Percentiles rank a stretch among this genome's conserved stretches.
phyloP scores from a whole-genome alignment of 2,329 filamentous ascomycete species.

The Phyllosticta capitalensis region DNA sequence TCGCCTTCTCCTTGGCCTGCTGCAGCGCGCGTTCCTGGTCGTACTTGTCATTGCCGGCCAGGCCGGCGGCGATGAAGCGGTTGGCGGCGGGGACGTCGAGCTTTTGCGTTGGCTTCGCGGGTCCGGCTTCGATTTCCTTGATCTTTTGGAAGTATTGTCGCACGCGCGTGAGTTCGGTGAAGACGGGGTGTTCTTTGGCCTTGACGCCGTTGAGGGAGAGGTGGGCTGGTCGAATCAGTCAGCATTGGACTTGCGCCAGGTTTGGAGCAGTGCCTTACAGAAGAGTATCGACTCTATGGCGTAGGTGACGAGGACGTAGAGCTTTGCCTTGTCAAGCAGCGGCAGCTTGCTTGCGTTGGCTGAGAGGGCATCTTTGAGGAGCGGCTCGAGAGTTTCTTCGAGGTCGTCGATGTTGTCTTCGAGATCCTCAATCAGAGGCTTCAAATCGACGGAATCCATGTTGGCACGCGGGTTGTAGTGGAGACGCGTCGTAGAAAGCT shows the following conservation, averaged over 20 bases:
- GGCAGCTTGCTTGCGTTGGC: constrained; percentile 69
- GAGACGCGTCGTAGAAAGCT: neutral
- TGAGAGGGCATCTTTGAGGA: constrained; percentile 54
- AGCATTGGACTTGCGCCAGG: constrained; percentile 27
- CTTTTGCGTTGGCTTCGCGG: constrained; percentile 42
- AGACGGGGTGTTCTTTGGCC: constrained; percentile 76
- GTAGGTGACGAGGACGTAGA: constrained; percentile 81
- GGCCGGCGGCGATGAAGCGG: constrained; percentile 71
- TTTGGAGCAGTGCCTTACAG: constrained; percentile 32
- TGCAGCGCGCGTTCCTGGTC: constrained; percentile 31
- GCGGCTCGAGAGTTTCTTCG: constrained; percentile 62
- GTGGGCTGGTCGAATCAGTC: constrained; percentile 48
- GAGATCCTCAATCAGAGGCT: constrained; percentile 61
- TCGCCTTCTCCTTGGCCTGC: constrained; percentile 25
- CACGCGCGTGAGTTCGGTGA: constrained; percentile 74
- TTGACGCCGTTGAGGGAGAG: constrained; percentile 69
- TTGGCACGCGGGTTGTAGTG: neutral
- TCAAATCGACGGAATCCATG: constrained; percentile 51
- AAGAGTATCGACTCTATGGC: constrained; percentile 85
- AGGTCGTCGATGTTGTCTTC: constrained; percentile 72
- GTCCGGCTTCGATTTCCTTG: constrained; percentile 59
- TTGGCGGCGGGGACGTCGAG: constrained; percentile 69
- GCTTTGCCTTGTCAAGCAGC: constrained; percentile 88
- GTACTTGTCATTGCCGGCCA: constrained; percentile 46
- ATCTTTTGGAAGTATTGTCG: constrained; percentile 92